Evolutionary conservation across 2,329 filamentous ascomycete species (phyloP).

Genomic region (Pleoardoris graminearum): DNA sequence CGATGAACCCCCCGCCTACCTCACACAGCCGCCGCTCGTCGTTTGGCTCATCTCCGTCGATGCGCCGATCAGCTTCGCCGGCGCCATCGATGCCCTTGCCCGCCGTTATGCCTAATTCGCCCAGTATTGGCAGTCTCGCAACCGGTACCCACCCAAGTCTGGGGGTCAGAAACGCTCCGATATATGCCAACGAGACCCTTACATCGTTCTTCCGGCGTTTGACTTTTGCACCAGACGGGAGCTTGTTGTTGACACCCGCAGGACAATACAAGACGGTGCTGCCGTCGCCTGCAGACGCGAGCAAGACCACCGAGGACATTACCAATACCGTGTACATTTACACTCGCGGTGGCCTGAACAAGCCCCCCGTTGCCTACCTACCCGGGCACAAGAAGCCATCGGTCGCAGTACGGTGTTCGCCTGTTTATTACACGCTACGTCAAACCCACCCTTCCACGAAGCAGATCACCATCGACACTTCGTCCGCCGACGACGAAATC

Average conservation of each 20-base stretch:
- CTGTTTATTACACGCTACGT: conserved; percentile 81
- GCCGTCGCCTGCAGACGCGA: conserved; percentile 64
- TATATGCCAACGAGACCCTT: conserved; percentile 95
- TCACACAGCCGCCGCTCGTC: conserved; percentile 94
- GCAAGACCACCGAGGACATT: conserved; percentile 78
- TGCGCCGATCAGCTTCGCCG: conserved; percentile 85
- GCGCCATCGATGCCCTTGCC: conserved; percentile 92
- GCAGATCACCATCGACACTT: conserved; percentile 93
- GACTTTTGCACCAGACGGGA: conserved; percentile 94
- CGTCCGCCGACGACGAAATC: conserved; percentile 82
- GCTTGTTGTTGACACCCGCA: conserved; percentile 88
- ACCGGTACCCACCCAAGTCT: conserved; percentile 37
- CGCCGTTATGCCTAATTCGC: conserved; percentile 93
- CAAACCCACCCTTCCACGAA: conserved; percentile 69
- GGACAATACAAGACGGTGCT: conserved; percentile 90
- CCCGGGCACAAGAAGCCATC: conserved; percentile 98
- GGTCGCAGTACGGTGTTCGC: conserved; percentile 92
- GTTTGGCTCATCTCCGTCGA: conserved; percentile 76
- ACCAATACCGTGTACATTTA: conserved; percentile 99
- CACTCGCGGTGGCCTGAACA: conserved; percentile 93
- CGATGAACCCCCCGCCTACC: conserved; percentile 94
- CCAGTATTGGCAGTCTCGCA: conserved; percentile 67
- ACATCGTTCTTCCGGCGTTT: conserved; percentile 95
- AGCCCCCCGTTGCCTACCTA: conserved; percentile 90
- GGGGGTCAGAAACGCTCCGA: conserved; percentile 74